These are phyloP conservation scores for Apiotrichum gamsii DNA, from an alignment of 1,284 basidiomycete genomes.

Conservation along the genomic window DNA sequence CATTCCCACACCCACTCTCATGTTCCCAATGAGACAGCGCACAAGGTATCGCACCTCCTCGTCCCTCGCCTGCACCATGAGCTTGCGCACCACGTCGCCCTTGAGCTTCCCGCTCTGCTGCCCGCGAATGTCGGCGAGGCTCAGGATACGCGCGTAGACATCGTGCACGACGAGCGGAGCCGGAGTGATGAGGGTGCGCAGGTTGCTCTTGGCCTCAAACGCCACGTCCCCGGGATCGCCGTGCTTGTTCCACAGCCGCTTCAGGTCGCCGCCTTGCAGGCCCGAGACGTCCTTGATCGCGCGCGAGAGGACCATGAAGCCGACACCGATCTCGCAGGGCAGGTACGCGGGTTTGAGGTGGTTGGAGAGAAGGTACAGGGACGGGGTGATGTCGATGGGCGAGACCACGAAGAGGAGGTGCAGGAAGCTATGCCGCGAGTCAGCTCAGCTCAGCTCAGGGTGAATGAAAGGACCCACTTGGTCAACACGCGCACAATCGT, in stretches of 20 bases:
- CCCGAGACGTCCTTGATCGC: slow-evolving; percentile 79
- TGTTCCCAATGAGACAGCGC: slow-evolving; percentile 70
- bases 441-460: neutral
- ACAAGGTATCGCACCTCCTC: slow-evolving; percentile 82
- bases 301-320: slow-evolving; percentile 67
- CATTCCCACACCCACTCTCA: slow-evolving; percentile 65
- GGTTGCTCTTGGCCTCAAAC: slow-evolving; percentile 69
- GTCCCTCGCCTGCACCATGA: slow-evolving; percentile 75
- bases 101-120: slow-evolving; percentile 68
- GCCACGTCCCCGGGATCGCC: slow-evolving; percentile 79
- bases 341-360: slow-evolving; percentile 72
- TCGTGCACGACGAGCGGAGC: slow-evolving; percentile 59
- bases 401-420: slow-evolving; percentile 65
- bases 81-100: slow-evolving; percentile 69
- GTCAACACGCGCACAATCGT: slow-evolving; percentile 72
- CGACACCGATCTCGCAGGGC: slow-evolving; percentile 68
- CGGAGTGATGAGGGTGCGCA: slow-evolving; percentile 69
- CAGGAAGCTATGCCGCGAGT: slow-evolving; percentile 50
- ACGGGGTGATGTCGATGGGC: slow-evolving; percentile 62
- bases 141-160: slow-evolving; percentile 62
- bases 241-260: slow-evolving; percentile 51
- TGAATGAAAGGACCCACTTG: slow-evolving; percentile 51
- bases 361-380: slow-evolving; percentile 88
- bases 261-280: slow-evolving; percentile 61
- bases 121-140: slow-evolving; percentile 63